phyloP scores from a whole-genome alignment of 306 rosid genomes.

The Vachellia pachyceras region DNA sequence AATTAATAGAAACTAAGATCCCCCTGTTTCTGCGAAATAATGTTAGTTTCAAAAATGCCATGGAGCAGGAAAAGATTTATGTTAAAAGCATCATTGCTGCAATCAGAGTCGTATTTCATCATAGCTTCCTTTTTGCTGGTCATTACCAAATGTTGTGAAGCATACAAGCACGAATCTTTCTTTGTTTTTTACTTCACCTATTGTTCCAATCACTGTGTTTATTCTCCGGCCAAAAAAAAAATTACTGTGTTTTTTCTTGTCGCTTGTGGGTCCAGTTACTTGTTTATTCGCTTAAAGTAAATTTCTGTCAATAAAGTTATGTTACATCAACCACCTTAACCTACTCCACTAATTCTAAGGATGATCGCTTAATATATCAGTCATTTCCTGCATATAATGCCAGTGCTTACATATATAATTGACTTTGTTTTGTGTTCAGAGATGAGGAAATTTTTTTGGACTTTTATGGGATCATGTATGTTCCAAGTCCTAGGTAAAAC shows the following conservation, averaged over 20 bases:
- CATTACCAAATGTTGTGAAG: slow-evolving; percentile 42
- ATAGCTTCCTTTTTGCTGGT: slow-evolving; percentile 41
- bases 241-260: not conserved
- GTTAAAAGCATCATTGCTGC: slow-evolving; percentile 38
- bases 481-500: not conserved
- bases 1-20: slow-evolving; percentile 25
- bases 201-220: not conserved
- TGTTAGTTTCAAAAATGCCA: slow-evolving; percentile 33
- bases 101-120: slow-evolving; percentile 47
- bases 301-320: not conserved
- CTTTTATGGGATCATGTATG: not conserved
- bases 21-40: slow-evolving; percentile 30
- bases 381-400: not conserved
- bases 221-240: not conserved
- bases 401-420: not conserved
- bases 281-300: not conserved
- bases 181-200: not conserved
- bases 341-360: not conserved
- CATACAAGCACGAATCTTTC: not conserved
- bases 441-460: not conserved
- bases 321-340: not conserved
- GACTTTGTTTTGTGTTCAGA: not conserved
- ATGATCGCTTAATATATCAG: not conserved
- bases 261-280: not conserved
- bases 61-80: slow-evolving; percentile 26